Base-by-base conservation (phyloP, 139 green algal genomes). In the Microglena sp. region DNA sequence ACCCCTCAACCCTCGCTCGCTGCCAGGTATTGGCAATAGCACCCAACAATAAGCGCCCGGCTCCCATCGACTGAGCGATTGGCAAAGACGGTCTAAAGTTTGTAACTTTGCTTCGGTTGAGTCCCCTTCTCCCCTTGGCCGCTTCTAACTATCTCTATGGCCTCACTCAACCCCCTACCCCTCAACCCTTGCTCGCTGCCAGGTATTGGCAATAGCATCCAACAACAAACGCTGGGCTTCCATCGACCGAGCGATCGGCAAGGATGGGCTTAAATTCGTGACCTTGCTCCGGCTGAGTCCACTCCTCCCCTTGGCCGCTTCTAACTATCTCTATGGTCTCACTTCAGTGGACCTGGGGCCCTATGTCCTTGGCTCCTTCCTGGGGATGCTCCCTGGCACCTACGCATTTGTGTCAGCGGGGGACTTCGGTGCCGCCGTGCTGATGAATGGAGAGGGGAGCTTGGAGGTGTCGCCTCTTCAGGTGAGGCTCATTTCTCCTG, bases 311-410 rank as follows among this genome's bases (percentile, higher is more conserved):
- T 82, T 97, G 34, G 87, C 93, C 1, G 77, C 89, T 3, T 81
- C 60, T 60, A 98, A 97, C 77, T 95, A 95, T 69, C 69, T 95
- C 30, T 96, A 96, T 68, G 74, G 71, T 3, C 78, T 96, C 1
- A 96, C 92, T 29, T 80, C 62, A n/a, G 88, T 98, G 28, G 81
- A 93, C 35, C 68, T 87, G 8, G 54, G 64, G 5, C 71, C 79
- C 5, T 99, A 97, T 68, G 82, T 96, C 45, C 28, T 83, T 2
- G 93, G 79, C 40, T 82, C 69, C 56, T 95, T 29, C 84, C 54
- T 96, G 1, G 93, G 92, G 30, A 97, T 97, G 91, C 81, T 98
- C 28, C 93, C 92, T 5, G 92, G 89, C 29, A 97, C 92, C 0
- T 86, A 92, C 31, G 87, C 87, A 0, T 97, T 94, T 56, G 89